phyloP scores from a whole-genome alignment of 2,329 filamentous ascomycete species.

The Colletotrichum destructivum region DNA sequence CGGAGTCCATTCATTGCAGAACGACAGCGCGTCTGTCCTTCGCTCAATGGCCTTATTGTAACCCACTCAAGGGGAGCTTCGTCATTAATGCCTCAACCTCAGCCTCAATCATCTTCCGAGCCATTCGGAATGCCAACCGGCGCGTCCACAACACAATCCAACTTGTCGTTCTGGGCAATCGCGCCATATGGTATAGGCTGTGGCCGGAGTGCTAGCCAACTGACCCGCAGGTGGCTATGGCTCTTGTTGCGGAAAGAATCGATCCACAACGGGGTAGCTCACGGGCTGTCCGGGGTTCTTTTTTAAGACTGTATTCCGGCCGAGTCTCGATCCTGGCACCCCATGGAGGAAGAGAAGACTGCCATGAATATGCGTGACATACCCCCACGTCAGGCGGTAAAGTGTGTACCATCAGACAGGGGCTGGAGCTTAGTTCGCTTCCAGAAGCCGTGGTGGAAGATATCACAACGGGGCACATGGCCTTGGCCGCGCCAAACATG shows the following conservation, averaged over 20 bases:
- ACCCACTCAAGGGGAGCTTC: slow-evolving; percentile 11
- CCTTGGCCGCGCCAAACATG: slow-evolving; percentile 15
- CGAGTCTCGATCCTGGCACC: not conserved
- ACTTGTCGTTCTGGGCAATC: not conserved
- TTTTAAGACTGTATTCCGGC: not conserved
- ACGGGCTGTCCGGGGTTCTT: not conserved
- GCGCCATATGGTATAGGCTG: not conserved
- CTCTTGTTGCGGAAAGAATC: not conserved
- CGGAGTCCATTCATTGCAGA: slow-evolving; percentile 35
- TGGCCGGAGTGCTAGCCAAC: not conserved
- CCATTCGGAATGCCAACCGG: slow-evolving; percentile 6
- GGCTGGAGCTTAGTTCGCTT: not conserved
- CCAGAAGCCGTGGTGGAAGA: not conserved
- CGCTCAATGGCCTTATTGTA: slow-evolving; percentile 7
- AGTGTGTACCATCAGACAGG: not conserved
- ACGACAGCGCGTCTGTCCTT: slow-evolving; percentile 9
- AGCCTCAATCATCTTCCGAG: not conserved
- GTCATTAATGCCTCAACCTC: slow-evolving; percentile 19
- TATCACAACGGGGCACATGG: slow-evolving; percentile 9
- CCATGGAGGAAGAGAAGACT: not conserved
- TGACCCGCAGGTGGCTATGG: not conserved
- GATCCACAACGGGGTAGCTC: not conserved
- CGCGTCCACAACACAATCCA: slow-evolving; percentile 11
- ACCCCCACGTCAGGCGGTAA: not conserved
- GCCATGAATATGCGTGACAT: not conserved